phyloP scores from a whole-genome alignment of 1,284 basidiomycete species.

The Boletus sp. region DNA sequence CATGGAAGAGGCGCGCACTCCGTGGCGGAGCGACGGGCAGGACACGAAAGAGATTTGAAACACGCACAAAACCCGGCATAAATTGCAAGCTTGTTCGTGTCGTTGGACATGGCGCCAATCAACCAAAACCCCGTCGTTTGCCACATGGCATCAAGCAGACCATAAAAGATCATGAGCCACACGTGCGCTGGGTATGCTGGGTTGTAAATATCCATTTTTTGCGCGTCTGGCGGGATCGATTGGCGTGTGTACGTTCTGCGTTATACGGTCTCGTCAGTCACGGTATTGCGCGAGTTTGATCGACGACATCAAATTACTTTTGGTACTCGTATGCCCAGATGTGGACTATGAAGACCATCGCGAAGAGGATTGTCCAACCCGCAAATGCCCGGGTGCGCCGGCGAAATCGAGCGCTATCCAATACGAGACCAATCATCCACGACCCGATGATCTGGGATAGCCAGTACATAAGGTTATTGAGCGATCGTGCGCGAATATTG shows the following conservation, averaged over 20 bases:
- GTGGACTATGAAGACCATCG: conserved; percentile 47
- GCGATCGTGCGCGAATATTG: conserved; percentile 34
- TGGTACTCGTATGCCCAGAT: conserved; percentile 51
- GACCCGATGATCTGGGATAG: conserved; percentile 37
- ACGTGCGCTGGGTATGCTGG: conserved; percentile 31
- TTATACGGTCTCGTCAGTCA: background rate
- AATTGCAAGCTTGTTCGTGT: conserved; percentile 37
- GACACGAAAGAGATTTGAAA: background rate
- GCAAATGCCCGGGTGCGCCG: conserved; percentile 46
- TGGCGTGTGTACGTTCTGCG: conserved; percentile 19
- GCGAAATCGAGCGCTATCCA: conserved; percentile 39
- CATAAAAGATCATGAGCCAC: conserved; percentile 39
- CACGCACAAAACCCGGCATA: conserved; percentile 40
- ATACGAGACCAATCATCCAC: conserved; percentile 35
- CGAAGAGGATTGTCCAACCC: conserved; percentile 43
- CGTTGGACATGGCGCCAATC: conserved; percentile 40
- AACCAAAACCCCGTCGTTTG: conserved; percentile 40
- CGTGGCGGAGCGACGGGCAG: background rate
- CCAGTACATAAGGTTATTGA: conserved; percentile 39
- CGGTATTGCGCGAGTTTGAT: background rate
- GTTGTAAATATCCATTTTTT: conserved; percentile 31
- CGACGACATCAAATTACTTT: conserved; percentile 31
- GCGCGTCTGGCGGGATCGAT: background rate
- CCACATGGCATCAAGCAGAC: conserved; percentile 41
- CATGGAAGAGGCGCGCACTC: too few relatives aligned